Evolutionary conservation across 345 rosid species (phyloP).

Genomic region (Punica granatum): DNA sequence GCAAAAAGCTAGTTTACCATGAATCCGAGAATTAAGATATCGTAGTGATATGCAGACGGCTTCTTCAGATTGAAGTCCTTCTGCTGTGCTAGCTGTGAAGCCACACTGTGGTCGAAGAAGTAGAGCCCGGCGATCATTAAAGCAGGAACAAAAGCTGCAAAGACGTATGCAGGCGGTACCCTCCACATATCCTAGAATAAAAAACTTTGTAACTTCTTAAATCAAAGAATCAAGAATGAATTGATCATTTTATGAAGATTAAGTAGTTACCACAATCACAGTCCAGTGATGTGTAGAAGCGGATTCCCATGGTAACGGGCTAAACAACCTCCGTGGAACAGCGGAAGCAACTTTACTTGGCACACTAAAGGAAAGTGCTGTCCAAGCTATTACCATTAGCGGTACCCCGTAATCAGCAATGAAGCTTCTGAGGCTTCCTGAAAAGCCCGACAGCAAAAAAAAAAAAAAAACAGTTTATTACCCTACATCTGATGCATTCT

Average conservation of each 20-base stretch:
- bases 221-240: background rate
- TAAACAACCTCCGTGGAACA: conserved; percentile 71
- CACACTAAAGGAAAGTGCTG: conserved; percentile 43
- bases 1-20: too few species aligned
- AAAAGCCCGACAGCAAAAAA: background rate
- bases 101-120: conserved; percentile 83
- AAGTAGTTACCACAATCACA: conserved; percentile 43
- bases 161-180: conserved; percentile 52
- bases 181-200: conserved; percentile 61
- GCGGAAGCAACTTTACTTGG: conserved; percentile 54
- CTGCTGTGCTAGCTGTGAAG: conserved; percentile 79
- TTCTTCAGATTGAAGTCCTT: conserved; percentile 81
- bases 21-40: conserved; percentile 58
- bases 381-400: conserved; percentile 76
- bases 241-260: background rate
- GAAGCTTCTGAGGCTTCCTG: conserved; percentile 56
- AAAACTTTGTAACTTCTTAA: background rate
- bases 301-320: conserved; percentile 66
- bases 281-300: conserved; percentile 61
- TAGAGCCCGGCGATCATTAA: conserved; percentile 75
- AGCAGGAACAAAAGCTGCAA: conserved; percentile 69
- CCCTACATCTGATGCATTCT: background rate
- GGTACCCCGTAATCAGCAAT: conserved; percentile 88
- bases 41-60: conserved; percentile 75
- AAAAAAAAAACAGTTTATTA: background rate